phyloP scores from a whole-genome alignment of 768 basidiomycete species.

The Lentinula detonsa region DNA sequence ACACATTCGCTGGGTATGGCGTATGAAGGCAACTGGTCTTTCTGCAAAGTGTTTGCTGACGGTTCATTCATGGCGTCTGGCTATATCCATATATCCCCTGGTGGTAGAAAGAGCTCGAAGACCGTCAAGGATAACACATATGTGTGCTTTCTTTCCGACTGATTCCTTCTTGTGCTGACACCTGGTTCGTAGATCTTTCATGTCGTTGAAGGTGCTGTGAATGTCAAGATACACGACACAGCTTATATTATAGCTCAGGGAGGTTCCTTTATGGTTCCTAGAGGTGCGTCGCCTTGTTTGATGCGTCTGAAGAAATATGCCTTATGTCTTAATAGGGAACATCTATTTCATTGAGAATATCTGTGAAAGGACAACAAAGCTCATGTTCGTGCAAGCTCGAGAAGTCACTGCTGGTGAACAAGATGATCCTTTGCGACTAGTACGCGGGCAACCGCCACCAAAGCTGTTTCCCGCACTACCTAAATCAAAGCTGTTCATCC shows the following conservation, averaged over 20 bases:
- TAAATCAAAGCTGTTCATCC: slow-evolving; percentile 8
- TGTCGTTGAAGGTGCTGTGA: slow-evolving; percentile 84
- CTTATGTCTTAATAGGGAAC: slow-evolving; percentile 40
- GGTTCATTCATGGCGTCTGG: slow-evolving; percentile 70
- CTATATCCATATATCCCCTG: slow-evolving; percentile 53
- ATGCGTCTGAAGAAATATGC: background rate
- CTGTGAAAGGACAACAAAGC: slow-evolving; percentile 44
- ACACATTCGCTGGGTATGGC: slow-evolving; percentile 39
- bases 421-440: slow-evolving; percentile 10
- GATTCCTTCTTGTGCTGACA: slow-evolving; percentile 14
- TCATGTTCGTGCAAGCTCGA: slow-evolving; percentile 71
- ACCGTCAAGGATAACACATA: slow-evolving; percentile 88
- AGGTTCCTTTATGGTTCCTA: slow-evolving; percentile 85
- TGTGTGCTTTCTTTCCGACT: slow-evolving; percentile 36
- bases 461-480: background rate
- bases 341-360: slow-evolving; percentile 66
- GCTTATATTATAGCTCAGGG: slow-evolving; percentile 75
- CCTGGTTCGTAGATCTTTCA: slow-evolving; percentile 37
- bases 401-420: slow-evolving; percentile 29
- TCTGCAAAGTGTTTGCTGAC: slow-evolving; percentile 72
- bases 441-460: slow-evolving; percentile 4
- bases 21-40: slow-evolving; percentile 48
- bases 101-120: slow-evolving; percentile 56
- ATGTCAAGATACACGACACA: slow-evolving; percentile 76
- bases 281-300: slow-evolving; percentile 46